These are phyloP conservation scores for Lichtheimia ornata DNA, from an alignment of 371 early-diverging fungal species.

Conservation along the genomic window DNA sequence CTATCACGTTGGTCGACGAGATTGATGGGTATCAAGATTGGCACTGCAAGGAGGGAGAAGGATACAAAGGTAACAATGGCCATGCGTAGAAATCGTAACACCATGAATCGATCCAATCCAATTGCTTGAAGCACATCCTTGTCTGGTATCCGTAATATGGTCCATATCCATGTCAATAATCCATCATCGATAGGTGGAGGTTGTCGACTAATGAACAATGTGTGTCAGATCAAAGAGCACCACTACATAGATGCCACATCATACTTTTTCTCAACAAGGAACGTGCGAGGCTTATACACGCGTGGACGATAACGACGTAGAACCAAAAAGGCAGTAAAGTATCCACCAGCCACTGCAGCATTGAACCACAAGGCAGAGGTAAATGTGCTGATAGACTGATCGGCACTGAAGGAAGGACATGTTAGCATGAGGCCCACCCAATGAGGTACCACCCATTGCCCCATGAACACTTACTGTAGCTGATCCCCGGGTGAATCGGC, in stretches of 20 bases:
- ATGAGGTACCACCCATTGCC: too few species aligned
- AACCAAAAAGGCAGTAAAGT: constrained; percentile 62
- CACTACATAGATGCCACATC: too few species aligned
- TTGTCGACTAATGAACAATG: constrained; percentile 32
- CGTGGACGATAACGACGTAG: constrained; percentile 57
- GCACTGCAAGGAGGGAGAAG: constrained; percentile 60
- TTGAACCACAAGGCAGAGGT: constrained; percentile 71
- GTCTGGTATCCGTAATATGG: constrained; percentile 58
- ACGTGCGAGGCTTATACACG: constrained; percentile 73
- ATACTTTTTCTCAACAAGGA: constrained; percentile 65
- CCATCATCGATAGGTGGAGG: constrained; percentile 54
- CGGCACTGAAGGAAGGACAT: constrained; percentile 19
- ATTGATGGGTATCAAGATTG: constrained; percentile 71
- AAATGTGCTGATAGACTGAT: constrained; percentile 60
- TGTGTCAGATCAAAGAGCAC: too few species aligned
- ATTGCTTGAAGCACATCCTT: constrained; percentile 58
- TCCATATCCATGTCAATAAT: constrained; percentile 62
- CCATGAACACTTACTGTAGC: too few species aligned
- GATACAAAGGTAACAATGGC: constrained; percentile 55
- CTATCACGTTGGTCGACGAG: constrained; percentile 42
- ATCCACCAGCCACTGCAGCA: constrained; percentile 50
- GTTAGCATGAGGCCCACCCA: too few species aligned
- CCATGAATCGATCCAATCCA: constrained; percentile 82
- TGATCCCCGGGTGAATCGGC: too few species aligned
- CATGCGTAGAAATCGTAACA: constrained; percentile 70